Conservation (phyloP, 2,329 filamentous ascomycete genomes). For the Pezicula radicicola region DNA sequence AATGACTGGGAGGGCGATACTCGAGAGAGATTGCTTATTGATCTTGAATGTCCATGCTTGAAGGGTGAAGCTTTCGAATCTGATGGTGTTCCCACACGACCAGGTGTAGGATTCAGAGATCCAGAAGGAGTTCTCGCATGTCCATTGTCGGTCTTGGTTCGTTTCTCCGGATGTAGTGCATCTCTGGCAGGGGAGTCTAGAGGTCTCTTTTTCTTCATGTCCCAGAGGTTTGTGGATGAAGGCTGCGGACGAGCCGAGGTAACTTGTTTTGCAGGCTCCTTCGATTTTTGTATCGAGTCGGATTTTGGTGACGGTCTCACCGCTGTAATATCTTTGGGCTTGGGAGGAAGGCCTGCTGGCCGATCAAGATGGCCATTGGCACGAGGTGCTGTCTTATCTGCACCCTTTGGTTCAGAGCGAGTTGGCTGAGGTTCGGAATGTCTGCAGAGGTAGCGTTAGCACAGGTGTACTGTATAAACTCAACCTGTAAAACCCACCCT, state of each 20-base stretch:
- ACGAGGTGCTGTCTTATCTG: conserved; percentile 7
- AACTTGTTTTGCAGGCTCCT: not conserved
- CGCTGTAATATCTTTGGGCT: conserved; percentile 5
- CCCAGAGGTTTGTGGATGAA: not conserved
- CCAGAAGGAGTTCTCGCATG: not conserved
- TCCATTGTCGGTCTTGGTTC: not conserved
- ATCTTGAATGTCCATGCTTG: not conserved
- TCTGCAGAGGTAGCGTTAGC: conserved; percentile 12
- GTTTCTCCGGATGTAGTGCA: not conserved
- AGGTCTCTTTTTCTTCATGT: not conserved
- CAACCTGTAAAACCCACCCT: not conserved
- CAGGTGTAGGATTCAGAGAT: not conserved
- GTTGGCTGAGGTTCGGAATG: conserved; percentile 3
- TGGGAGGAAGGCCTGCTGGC: not conserved
- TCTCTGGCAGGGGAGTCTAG: not conserved
- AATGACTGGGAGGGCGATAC: not conserved
- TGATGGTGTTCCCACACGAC: not conserved
- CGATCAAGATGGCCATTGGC: conserved; percentile 15
- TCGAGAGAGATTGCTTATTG: not conserved
- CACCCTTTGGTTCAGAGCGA: conserved; percentile 6
- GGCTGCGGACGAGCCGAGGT: not conserved
- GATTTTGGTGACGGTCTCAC: not conserved
- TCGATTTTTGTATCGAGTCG: not conserved
- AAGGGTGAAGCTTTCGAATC: not conserved
- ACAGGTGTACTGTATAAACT: not conserved